These are phyloP conservation scores for Musa beccarii DNA, from an alignment of 176 grass and related monocot species.

Conservation along the genomic window DNA sequence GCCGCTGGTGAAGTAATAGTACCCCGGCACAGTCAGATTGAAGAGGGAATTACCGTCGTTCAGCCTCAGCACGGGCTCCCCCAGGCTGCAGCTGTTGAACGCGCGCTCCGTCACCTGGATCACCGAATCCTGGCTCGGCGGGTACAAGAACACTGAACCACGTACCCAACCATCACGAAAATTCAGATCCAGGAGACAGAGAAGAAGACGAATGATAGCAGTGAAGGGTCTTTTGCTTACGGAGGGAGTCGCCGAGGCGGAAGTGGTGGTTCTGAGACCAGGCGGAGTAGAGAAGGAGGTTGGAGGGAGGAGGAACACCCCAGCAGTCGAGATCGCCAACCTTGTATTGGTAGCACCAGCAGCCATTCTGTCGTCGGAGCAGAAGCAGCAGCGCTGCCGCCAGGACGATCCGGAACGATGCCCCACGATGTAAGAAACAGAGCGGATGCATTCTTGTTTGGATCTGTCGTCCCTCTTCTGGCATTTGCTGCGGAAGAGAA, in stretches of 20 bases:
- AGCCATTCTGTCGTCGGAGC: neutral
- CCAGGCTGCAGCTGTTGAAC: constrained; percentile 44
- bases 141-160: constrained; percentile 81
- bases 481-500: too few relatives aligned
- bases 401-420: too few relatives aligned
- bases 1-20: constrained; percentile 55
- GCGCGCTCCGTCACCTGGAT: constrained; percentile 48
- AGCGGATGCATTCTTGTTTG: too few relatives aligned
- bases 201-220: neutral
- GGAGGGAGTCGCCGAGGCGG: constrained; percentile 57
- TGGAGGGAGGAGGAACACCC: constrained; percentile 45
- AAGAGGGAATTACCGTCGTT: constrained; percentile 75
- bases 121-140: constrained; percentile 45
- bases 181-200: neutral
- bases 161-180: constrained; percentile 45
- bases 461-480: too few relatives aligned
- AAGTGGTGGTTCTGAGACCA: constrained; percentile 46
- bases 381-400: neutral
- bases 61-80: constrained; percentile 46
- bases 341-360: constrained; percentile 50
- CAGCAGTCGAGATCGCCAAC: constrained; percentile 76
- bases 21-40: constrained; percentile 61
- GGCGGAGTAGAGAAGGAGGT: constrained; percentile 45
- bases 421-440: too few relatives aligned
- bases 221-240: constrained; percentile 15